Base-by-base conservation (phyloP, 148 eudicot species). In the Camellia sinensis region DNA sequence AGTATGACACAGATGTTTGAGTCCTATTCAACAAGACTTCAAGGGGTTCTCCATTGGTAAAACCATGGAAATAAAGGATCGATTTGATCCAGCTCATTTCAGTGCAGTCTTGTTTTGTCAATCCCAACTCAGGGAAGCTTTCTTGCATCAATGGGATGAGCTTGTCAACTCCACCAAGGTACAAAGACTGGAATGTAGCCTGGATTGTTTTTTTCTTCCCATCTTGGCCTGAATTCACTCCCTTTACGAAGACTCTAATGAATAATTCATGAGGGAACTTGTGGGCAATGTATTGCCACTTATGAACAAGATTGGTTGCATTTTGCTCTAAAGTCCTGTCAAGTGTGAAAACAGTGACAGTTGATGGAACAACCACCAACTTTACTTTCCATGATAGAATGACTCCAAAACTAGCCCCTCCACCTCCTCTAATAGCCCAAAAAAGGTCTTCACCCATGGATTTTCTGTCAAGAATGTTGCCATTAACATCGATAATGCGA, bases 61-160 rank as follows among this genome's bases (percentile, higher is more conserved):
- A 54, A 4, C 45, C 62, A 0, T 44, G 43, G 1, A 52, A 73
- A 10, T 73, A 74, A 22, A 74, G 64, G 6, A 59, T 14, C 0
- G 77, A 74, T 18, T 56, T 12, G 50, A 74, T 57, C 77, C 77
- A 74, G 14, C 77, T 74, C 77, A 59, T 74, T 57, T 74, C 65
- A 2, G 8, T 57, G 7, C 77, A 74, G 3, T 74, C 77, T 37
- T 37, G 3, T 59, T 10, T 56, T 61, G 3, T 12, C 65, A 74
- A 74, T 14, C 77, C 77, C 77, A 74, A 17, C 50, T 74, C 77
- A 18, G 77, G 77, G 50, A 74, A 74, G 46, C 46, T 37, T 14
- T 29, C 13, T 14, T 74, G 11, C 77, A 74, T 74, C 50, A 74
- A 37, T 7, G 45, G 12, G 15, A 74, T 18, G 50, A 74, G 77